Base-by-base conservation (phyloP, 768 basidiomycete species). In the Cystofilobasidium bisporidii region DNA sequence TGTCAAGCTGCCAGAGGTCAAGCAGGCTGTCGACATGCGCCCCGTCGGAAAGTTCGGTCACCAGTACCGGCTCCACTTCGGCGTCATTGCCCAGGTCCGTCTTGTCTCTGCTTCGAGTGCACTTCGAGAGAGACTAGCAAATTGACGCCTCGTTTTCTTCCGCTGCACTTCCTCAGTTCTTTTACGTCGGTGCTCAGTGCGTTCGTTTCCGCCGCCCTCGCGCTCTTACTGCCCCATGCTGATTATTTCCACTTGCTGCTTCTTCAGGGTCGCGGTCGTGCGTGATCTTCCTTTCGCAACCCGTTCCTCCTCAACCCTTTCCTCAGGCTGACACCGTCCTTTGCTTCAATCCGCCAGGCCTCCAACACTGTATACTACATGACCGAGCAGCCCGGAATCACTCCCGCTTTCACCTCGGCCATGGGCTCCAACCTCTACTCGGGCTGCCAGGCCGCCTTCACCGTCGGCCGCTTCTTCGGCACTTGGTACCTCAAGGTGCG, bases 131-230 rank as follows among this genome's bases (percentile, higher is more conserved):
- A n/a, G n/a, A n/a, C n/a, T n/a, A n/a, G n/a, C n/a, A n/a, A n/a
- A n/a, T n/a, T n/a, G n/a, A n/a, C n/a, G n/a, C n/a, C n/a, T n/a
- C n/a, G n/a, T n/a, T n/a, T n/a, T n/a, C n/a, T n/a, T n/a, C n/a
- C n/a, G n/a, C 50, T 4, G 11, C 32, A 18, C 24, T 20, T 3
- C 22, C 11, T 12, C n/a, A 17, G 18, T 30, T 32, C 56, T 38
- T 17, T 63, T 73, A 73, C 71, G 76, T 75, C 57, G 75, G 76
- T 20, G 72, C 75, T 30, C 75, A 75, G 57, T 43, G 41, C 12
- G 41, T 8, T 3, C 41, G 3, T 17, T 15, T 3, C 18, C 36
- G 10, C 41, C 41, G 5, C 41, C 14, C 15, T 20, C 3, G 5
- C 41, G 15, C 15, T 15, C 41, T 43, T 3, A 14, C 3, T 6